A percentile compares a stretch with the other conserved stretches of the same genome.
Evolutionary conservation across 495 filamentous ascomycete species (phyloP).

Genomic region (Aspergillus carlsbadensis): DNA sequence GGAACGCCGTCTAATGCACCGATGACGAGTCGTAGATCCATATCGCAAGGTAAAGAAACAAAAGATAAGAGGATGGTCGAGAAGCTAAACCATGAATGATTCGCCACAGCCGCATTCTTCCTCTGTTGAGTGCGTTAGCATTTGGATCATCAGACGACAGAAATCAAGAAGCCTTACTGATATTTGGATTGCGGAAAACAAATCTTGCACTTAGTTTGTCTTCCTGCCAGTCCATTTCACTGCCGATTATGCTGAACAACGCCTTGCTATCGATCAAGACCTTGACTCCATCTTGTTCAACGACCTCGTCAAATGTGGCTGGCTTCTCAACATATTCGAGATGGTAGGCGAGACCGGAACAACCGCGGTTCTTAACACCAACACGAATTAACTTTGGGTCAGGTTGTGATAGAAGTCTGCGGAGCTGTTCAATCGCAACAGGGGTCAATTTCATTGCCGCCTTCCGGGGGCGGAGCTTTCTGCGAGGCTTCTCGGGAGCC

Average conservation of each 20-base stretch:
- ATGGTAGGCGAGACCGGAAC: conserved; percentile 92
- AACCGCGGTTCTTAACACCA: conserved; percentile 93
- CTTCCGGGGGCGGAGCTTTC: conserved; percentile 79
- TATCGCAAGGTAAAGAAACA: conserved; percentile 13
- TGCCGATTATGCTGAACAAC: conserved; percentile 95
- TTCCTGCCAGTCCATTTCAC: conserved; percentile 99
- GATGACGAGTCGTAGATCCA: conserved; percentile 24
- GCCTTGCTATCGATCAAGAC: conserved; percentile 97
- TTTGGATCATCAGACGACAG: conserved; percentile 1
- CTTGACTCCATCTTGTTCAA: conserved; percentile 94
- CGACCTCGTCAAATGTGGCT: conserved; percentile 82
- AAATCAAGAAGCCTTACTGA: conserved; percentile 65
- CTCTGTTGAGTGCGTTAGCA: conserved; percentile 59
- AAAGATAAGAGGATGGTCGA: conserved; percentile 13
- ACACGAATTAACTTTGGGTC: conserved; percentile 90
- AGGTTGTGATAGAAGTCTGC: conserved; percentile 71
- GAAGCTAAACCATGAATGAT: conserved; percentile 79
- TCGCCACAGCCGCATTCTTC: conserved; percentile 97
- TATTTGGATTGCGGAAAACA: conserved; percentile 95
- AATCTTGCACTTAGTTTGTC: conserved; percentile 88
- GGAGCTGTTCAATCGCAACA: conserved; percentile 72
- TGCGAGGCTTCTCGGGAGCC: conserved; percentile 46
- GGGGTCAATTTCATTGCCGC: conserved; percentile 86
- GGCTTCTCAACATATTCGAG: conserved; percentile 93
- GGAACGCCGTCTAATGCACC: conserved; percentile 49